These are phyloP conservation scores for Fusarium abutilonis DNA, from an alignment of 2,329 filamentous ascomycete genomes.

Conservation along the genomic window DNA sequence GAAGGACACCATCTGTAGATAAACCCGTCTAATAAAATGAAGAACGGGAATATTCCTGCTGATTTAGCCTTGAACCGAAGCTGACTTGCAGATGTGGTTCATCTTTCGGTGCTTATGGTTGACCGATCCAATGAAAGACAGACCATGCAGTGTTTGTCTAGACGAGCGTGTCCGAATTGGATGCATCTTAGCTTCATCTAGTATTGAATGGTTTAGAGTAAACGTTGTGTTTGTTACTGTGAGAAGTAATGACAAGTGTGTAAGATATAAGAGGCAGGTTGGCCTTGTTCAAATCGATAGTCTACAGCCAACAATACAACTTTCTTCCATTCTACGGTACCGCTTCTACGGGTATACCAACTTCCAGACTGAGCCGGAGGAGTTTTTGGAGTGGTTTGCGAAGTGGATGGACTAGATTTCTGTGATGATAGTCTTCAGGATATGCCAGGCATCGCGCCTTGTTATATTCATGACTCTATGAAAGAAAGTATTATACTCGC, in stretches of 20 bases:
- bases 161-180: not conserved
- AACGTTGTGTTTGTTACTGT: no score
- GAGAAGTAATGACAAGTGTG: no score
- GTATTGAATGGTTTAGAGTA: no score
- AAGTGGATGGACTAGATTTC: slow-evolving; percentile 18
- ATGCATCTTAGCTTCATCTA: no score
- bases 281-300: not conserved
- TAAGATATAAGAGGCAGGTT: not conserved
- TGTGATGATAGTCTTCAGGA: rapidly evolving
- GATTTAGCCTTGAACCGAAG: slow-evolving; percentile 5
- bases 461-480: rapidly evolving
- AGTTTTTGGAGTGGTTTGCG: slow-evolving; percentile 33
- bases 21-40: not conserved
- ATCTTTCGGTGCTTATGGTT: not conserved
- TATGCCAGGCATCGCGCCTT: not conserved
- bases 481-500: not conserved
- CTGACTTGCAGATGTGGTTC: not conserved
- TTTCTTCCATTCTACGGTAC: not conserved
- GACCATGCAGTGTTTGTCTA: not conserved
- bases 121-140: not conserved
- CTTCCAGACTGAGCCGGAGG: slow-evolving; percentile 25
- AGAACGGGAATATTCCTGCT: not conserved
- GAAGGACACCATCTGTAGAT: not conserved
- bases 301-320: not conserved
- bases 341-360: slow-evolving; percentile 29